Evolutionary conservation across 495 filamentous ascomycete genomes (phyloP).

Genomic region (Rostrohypoxylon terebratum): DNA sequence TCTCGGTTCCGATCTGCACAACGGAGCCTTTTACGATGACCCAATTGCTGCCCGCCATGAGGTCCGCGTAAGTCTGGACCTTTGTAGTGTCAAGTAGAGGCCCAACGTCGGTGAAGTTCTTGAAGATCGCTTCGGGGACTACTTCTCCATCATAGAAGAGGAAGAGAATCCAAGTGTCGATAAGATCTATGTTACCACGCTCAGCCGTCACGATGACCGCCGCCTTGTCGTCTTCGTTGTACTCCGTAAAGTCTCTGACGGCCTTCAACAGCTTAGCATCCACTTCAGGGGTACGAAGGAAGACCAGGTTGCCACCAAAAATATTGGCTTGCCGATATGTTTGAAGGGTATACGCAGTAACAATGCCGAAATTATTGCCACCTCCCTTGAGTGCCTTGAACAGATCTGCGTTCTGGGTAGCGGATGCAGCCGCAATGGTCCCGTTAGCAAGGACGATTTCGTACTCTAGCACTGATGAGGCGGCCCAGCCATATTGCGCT

Average conservation of each 20-base stretch:
- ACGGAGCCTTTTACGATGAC: slow-evolving; percentile 47
- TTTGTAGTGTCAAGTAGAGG: slow-evolving; percentile 41
- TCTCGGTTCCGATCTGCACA: slow-evolving; percentile 64
- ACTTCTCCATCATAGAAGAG: slow-evolving; percentile 70
- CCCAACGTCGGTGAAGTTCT: slow-evolving; percentile 61
- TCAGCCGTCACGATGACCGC: slow-evolving; percentile 67
- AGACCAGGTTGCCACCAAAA: slow-evolving; percentile 66
- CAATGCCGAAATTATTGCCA: slow-evolving; percentile 64
- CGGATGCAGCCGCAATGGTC: slow-evolving; percentile 63
- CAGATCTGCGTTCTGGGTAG: slow-evolving; percentile 54
- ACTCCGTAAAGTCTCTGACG: slow-evolving; percentile 64
- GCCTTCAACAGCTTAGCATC: slow-evolving; percentile 59
- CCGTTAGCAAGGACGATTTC: slow-evolving; percentile 70
- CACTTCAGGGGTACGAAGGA: slow-evolving; percentile 52
- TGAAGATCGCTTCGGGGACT: slow-evolving; percentile 65
- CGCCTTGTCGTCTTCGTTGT: slow-evolving; percentile 65
- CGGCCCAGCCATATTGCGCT: slow-evolving; percentile 68
- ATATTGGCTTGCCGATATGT: slow-evolving; percentile 63
- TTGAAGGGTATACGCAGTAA: slow-evolving; percentile 61
- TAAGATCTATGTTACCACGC: slow-evolving; percentile 55
- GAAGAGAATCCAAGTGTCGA: slow-evolving; percentile 71
- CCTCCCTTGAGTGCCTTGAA: slow-evolving; percentile 61
- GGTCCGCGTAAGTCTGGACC: slow-evolving; percentile 43
- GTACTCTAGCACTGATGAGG: slow-evolving; percentile 65
- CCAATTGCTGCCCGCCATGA: slow-evolving; percentile 49